Conservation (phyloP, 371 early-diverging fungal genomes). For the Mucor plumbeus region DNA sequence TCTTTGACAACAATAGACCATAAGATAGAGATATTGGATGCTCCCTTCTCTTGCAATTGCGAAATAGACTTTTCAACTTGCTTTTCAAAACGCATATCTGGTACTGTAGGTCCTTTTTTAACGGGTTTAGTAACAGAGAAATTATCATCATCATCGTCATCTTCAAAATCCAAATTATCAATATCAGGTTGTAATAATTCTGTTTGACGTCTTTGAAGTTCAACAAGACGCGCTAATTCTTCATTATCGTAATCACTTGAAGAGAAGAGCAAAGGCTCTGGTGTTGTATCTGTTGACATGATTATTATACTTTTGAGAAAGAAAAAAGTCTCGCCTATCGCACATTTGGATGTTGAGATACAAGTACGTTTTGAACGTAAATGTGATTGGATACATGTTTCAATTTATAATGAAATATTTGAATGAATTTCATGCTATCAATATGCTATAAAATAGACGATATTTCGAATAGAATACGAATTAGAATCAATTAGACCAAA, state of each 20-base stretch:
- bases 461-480: too few relatives aligned
- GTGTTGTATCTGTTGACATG: neutral
- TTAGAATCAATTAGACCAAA: too few relatives aligned
- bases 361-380: neutral
- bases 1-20: slow-evolving; percentile 47
- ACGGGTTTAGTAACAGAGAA: slow-evolving; percentile 18
- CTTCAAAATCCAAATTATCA: slow-evolving; percentile 22
- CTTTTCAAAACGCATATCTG: slow-evolving; percentile 54
- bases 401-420: neutral
- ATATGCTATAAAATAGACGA: neutral
- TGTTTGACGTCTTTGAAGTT: slow-evolving; percentile 35
- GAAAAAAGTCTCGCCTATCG: neutral
- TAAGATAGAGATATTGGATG: slow-evolving; percentile 35
- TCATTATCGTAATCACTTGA: slow-evolving; percentile 24
- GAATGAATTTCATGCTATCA: neutral
- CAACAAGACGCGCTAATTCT: slow-evolving; percentile 37
- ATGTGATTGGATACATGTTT: neutral
- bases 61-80: slow-evolving; percentile 45
- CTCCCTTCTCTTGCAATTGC: slow-evolving; percentile 34
- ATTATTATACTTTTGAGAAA: neutral
- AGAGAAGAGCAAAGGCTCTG: slow-evolving; percentile 18
- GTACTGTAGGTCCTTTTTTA: slow-evolving; percentile 40
- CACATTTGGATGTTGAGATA: neutral
- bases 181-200: slow-evolving; percentile 30
- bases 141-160: slow-evolving; percentile 29